Evolutionary conservation across 495 filamentous ascomycete species (phyloP), one percentile per base, ranked within the genome.

Genomic region (Aspergillus affinis): DNA sequence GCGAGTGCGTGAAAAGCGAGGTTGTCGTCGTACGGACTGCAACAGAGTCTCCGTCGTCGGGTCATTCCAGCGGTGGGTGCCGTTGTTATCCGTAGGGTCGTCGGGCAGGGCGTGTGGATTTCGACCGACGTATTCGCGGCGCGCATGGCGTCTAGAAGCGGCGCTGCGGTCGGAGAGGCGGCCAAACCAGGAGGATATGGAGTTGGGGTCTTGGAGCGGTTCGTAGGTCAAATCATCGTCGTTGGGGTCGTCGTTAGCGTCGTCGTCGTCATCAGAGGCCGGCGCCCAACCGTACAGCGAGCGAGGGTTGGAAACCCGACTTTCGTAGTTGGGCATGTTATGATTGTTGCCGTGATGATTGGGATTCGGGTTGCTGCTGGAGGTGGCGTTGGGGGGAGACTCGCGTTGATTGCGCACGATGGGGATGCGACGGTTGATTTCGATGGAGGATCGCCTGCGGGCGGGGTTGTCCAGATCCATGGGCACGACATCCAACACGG

Each of bases 261-360:
- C 72, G 26, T 80, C 79, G 32, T 85, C 82, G 32, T 81, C 75
- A 46, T 84, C 80, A 44, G 82, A 79, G 6, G 77, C 78, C 12
- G 84, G 84, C 23, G 83, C 81, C 85, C 85, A 86, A 59, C 84
- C 85, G 66, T 85, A 84, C 23, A 85, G 69, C 48, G 72, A 76
- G 48, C 83, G 79, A 53, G 75, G 61, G 54, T 74, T 81, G 21
- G 82, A 74, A 3, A 79, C 65, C 47, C 75, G 79, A 26, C 77
- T 73, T 52, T 82, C 78, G 65, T 84, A 86, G 58, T 75, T 75
- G 13, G 76, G 69, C 61, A 72, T 67, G 47, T 54, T 63, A 49
- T 58, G 64, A 48, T 32, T 59, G 21, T 51, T 19, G 2, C 36
- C n/a, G 32, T 8, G 36, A 4, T 8, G 36, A 41, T 41, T 41